phyloP scores from a whole-genome alignment of 2,329 filamentous ascomycete species.

The Daldinia eschscholtzii region DNA sequence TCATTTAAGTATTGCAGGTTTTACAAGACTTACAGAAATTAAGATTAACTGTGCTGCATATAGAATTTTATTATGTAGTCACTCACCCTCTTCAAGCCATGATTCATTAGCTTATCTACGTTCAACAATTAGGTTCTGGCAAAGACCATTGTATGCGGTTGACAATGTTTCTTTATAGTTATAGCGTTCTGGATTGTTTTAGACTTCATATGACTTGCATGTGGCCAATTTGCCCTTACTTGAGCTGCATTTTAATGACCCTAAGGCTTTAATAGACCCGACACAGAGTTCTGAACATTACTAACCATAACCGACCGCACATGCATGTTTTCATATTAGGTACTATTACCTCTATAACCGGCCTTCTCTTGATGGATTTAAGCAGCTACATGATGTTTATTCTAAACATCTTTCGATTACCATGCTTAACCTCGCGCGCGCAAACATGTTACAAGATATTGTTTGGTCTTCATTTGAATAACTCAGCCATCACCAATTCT shows the following conservation, averaged over 20 bases:
- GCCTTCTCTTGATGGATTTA: neutral
- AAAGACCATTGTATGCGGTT: neutral
- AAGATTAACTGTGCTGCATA: neutral
- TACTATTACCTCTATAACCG: neutral
- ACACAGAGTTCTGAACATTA: neutral
- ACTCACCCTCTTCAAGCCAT: constrained; percentile 4
- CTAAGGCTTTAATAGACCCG: constrained; percentile 7
- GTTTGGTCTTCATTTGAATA: no score
- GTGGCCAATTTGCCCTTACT: neutral
- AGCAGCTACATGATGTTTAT: no score
- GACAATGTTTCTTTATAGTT: neutral
- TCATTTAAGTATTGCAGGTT: neutral
- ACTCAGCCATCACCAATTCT: no score
- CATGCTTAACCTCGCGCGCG: no score
- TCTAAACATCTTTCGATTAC: no score
- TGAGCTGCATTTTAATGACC: constrained; percentile 11
- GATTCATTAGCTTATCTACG: neutral
- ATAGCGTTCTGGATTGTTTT: constrained; percentile 4
- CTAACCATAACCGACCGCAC: neutral
- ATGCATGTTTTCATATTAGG: neutral
- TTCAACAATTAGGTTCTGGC: constrained; percentile 1
- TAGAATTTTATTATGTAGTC: neutral
- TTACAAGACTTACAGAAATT: constrained; percentile 4
- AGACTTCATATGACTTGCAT: constrained; percentile 9
- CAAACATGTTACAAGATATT: no score